A percentile compares a stretch with the other conserved stretches of the same genome.
Evolutionary conservation across 306 rosid genomes (phyloP).

Genomic region (Castanopsis chinensis): DNA sequence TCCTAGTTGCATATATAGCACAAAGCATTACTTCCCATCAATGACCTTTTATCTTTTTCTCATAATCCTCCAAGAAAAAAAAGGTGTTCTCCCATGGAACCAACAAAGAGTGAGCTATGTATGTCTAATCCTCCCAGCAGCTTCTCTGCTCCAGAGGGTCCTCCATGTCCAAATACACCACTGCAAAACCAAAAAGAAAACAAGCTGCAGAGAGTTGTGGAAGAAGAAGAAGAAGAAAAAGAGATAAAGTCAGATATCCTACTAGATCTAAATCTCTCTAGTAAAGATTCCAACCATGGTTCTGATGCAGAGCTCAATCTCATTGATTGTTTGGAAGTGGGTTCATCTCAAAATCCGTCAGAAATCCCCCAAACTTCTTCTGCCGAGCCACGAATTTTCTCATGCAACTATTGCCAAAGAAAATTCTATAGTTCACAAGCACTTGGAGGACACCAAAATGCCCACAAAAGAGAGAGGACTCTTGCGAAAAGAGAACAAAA

Average conservation of each 20-base stretch:
- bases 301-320: constrained; percentile 50
- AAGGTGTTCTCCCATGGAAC: constrained; percentile 37
- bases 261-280: constrained; percentile 44
- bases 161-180: constrained; percentile 56
- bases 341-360: constrained; percentile 22
- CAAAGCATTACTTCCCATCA: constrained; percentile 19
- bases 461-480: constrained; percentile 79
- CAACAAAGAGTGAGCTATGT: constrained; percentile 18
- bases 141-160: constrained; percentile 30
- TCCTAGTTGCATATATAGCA: constrained; percentile 33
- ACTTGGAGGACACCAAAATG: constrained; percentile 92
- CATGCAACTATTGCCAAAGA: constrained; percentile 77
- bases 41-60: constrained; percentile 13
- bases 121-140: not conserved
- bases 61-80: constrained; percentile 12
- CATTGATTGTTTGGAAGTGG: constrained; percentile 43
- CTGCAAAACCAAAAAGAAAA: constrained; percentile 40
- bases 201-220: constrained; percentile 20
- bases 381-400: constrained; percentile 45
- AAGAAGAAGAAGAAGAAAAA: constrained; percentile 38
- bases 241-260: constrained; percentile 15
- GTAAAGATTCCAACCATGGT: constrained; percentile 5
- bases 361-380: constrained; percentile 10
- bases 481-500: constrained; percentile 65
- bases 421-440: constrained; percentile 84